Evolutionary conservation across 1,284 basidiomycete species (phyloP).

Genomic region (Leccinum fallax): DNA sequence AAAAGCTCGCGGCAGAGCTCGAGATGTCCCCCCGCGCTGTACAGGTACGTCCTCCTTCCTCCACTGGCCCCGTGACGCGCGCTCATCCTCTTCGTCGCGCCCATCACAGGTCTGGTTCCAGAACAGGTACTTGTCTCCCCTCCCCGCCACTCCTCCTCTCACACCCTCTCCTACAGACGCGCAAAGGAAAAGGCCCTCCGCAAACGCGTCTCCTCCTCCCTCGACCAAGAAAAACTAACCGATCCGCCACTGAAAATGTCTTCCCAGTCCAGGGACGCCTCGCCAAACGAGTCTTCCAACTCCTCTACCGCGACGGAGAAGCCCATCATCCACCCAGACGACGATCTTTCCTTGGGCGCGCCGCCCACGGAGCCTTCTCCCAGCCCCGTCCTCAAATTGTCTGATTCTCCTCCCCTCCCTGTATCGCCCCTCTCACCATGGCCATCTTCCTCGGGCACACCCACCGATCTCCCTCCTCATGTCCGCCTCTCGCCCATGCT

Average conservation of each 20-base stretch:
- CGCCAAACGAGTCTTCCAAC: slow-evolving; percentile 33
- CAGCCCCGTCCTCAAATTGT: slow-evolving; percentile 39
- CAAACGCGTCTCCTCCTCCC: slow-evolving; percentile 18
- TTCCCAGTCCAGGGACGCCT: slow-evolving; percentile 28
- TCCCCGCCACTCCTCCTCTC: slow-evolving; percentile 9
- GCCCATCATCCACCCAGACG: slow-evolving; percentile 15
- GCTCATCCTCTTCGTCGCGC: slow-evolving; percentile 23
- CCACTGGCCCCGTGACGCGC: slow-evolving; percentile 17
- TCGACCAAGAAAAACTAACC: slow-evolving; percentile 19
- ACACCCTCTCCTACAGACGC: slow-evolving; percentile 47
- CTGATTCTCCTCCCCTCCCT: slow-evolving; percentile 40
- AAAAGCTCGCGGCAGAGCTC: slow-evolving; percentile 77
- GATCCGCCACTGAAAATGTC: slow-evolving; percentile 20
- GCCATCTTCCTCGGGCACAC: slow-evolving; percentile 41
- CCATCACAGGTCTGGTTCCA: slow-evolving; percentile 81
- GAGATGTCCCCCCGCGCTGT: slow-evolving; percentile 92
- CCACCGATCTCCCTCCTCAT: slow-evolving; percentile 29
- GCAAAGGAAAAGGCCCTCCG: slow-evolving; percentile 73
- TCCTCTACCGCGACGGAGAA: slow-evolving; percentile 37
- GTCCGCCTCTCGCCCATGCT: slow-evolving; percentile 16
- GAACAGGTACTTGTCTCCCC: slow-evolving; percentile 62
- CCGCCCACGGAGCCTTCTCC: slow-evolving; percentile 22
- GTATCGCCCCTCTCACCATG: slow-evolving; percentile 41
- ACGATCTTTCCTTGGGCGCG: slow-evolving; percentile 11
- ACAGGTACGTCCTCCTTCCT: slow-evolving; percentile 62